Evolutionary conservation across 2,329 filamentous ascomycete species (phyloP), one percentile per base, ranked within the genome.

Genomic region (Venturia oleaginea): DNA sequence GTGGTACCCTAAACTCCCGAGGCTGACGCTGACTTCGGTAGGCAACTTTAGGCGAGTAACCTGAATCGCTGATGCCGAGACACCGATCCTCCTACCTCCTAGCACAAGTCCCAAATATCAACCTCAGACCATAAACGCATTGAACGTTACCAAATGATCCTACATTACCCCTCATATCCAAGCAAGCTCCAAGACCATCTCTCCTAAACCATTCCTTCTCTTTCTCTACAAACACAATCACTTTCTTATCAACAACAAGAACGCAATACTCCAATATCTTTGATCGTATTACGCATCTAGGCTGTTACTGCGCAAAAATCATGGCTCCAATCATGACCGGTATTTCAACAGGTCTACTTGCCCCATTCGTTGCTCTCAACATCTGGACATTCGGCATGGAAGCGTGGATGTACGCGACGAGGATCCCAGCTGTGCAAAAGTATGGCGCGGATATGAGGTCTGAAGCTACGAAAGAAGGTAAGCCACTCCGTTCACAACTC

Each of bases 371-470:
- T 13, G 54, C 59, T 17, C 65, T 67, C 59, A 66, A 59, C 38
- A 34, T 68, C 64, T 79, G 77, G 77, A 77, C 76, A 42, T 73
- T 79, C 68, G 68, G 72, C 8, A 75, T 78, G 69, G 76, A 79
- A 69, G 68, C 65, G 51, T 78, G 75, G 76, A 75, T 79, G 74
- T 78, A 77, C 68, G 68, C 72, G 2, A 71, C 67, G 1, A 72
- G 75, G 13, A 68, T 79, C 59, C 76, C 76, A n/a, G 74, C 71
- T 22, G 68, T 75, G 27, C 54, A 60, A 13, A 71, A 72, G 51
- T 70, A 74, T 68, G 71, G 73, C 32, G 54, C 70, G 19, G 64
- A 68, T 15, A 30, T 40, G 34, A 34, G 30, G 22, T 40, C 61
- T 19, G 15, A 27, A 24, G 43, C 32, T 27, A 48, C 60, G 34